These are phyloP conservation scores for Cryphonectria naterciae DNA, from an alignment of 2,329 filamentous ascomycete genomes.

Conservation along the genomic window DNA sequence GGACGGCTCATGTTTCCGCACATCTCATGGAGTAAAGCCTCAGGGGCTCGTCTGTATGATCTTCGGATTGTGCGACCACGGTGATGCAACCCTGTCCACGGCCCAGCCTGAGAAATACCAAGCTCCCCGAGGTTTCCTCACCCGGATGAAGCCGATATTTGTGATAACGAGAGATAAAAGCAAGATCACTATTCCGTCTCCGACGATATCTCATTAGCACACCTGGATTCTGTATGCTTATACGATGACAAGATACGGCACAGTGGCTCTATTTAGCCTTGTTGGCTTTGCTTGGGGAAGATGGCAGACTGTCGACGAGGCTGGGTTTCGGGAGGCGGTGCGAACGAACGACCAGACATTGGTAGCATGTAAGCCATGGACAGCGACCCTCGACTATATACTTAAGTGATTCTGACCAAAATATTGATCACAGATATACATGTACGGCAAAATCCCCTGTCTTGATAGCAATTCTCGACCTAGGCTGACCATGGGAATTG, in stretches of 20 bases:
- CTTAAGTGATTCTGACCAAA: neutral
- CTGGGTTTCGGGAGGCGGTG: constrained; percentile 12
- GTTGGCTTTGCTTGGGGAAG: constrained; percentile 1
- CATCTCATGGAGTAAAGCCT: neutral
- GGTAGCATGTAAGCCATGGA: constrained; percentile 23
- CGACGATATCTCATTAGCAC: neutral
- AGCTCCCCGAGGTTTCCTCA: constrained; percentile 3
- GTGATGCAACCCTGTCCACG: constrained; percentile 4
- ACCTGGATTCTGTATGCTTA: neutral
- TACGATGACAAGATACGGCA: neutral
- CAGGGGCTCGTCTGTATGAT: constrained; percentile 24
- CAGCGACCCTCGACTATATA: neutral
- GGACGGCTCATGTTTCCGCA: neutral
- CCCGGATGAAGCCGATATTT: neutral
- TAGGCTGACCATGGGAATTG: neutral
- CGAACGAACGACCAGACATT: constrained; percentile 16
- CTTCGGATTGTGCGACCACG: constrained; percentile 22
- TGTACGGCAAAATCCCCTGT: neutral
- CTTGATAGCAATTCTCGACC: neutral
- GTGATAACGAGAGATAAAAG: neutral
- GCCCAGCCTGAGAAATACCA: neutral
- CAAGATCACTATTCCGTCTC: neutral
- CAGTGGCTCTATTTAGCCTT: neutral
- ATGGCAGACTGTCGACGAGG: constrained; percentile 18
- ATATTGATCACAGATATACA: constrained; percentile 2